Percentiles rank a stretch among this genome's conserved stretches.
Conservation (phyloP, 257 asterid genomes). For the Eustoma russellianum region DNA sequence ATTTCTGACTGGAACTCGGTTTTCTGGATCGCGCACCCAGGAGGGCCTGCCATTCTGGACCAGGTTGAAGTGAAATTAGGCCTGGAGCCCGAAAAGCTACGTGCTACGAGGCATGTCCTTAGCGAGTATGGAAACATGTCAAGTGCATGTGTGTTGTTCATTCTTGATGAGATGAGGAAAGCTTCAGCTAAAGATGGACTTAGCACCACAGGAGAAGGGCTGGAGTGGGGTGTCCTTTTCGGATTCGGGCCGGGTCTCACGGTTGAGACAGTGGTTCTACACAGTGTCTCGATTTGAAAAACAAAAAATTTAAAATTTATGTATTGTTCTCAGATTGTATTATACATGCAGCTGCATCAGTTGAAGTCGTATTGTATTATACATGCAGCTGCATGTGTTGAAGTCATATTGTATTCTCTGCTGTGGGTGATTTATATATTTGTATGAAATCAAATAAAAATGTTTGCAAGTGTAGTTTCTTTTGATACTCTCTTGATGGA, state of each 20-base stretch:
- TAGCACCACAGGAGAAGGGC: constrained; percentile 1
- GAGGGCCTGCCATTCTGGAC: constrained; percentile 53
- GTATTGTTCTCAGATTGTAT: too few species aligned
- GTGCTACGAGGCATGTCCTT: constrained; percentile 37
- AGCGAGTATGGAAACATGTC: constrained; percentile 67
- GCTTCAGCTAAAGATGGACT: neutral
- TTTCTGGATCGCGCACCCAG: constrained; percentile 60
- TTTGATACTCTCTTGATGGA: too few species aligned
- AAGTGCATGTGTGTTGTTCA: constrained; percentile 46
- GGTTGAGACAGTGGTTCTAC: constrained; percentile 21
- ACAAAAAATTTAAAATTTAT: too few species aligned
- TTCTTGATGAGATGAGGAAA: constrained; percentile 61
- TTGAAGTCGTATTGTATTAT: too few species aligned
- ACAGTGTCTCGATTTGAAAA: constrained; percentile 29
- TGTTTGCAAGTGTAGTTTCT: too few species aligned
- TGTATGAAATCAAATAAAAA: too few species aligned
- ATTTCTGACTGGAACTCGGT: constrained; percentile 59
- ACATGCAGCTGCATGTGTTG: too few species aligned
- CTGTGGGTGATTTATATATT: too few species aligned
- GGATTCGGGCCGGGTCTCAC: constrained; percentile 6
- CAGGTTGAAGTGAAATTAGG: constrained; percentile 38
- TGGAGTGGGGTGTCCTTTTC: constrained; percentile 4
- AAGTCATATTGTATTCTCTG: too few species aligned
- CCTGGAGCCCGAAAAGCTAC: constrained; percentile 35
- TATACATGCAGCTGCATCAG: too few species aligned